These are phyloP conservation scores for Daldinia sp. DNA, from an alignment of 2,329 filamentous ascomycete species.

Conservation along the genomic window DNA sequence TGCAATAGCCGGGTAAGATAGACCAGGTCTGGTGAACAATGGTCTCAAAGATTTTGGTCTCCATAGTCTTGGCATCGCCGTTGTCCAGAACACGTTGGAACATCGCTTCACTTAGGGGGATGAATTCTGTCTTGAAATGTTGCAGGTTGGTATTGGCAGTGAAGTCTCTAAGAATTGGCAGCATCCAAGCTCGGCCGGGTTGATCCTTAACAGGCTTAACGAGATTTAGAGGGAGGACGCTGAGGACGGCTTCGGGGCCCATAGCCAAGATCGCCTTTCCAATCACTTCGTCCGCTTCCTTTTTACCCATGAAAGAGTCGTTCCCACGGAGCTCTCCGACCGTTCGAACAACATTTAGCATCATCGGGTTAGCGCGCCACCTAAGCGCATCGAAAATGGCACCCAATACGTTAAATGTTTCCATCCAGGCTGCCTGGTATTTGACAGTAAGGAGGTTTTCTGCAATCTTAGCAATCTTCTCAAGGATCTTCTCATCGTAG, in stretches of 20 bases:
- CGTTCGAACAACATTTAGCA: conserved; percentile 77
- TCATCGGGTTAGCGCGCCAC: conserved; percentile 83
- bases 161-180: conserved; percentile 88
- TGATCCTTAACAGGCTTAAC: conserved; percentile 78
- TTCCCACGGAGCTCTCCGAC: conserved; percentile 89
- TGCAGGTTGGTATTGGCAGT: conserved; percentile 86
- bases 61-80: conserved; percentile 85
- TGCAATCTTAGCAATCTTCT: conserved; percentile 78
- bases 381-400: conserved; percentile 87
- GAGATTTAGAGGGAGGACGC: conserved; percentile 86
- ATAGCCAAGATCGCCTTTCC: conserved; percentile 88
- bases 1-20: conserved; percentile 91
- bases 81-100: conserved; percentile 89
- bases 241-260: conserved; percentile 85
- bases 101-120: conserved; percentile 88
- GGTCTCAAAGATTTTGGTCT: conserved; percentile 93
- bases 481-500: conserved; percentile 88
- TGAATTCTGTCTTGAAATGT: conserved; percentile 86
- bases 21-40: conserved; percentile 96
- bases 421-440: conserved; percentile 93
- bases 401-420: conserved; percentile 88
- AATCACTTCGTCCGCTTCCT: conserved; percentile 90
- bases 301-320: conserved; percentile 90
- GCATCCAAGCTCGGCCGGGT: conserved; percentile 90
- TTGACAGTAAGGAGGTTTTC: conserved; percentile 84